phyloP scores from a whole-genome alignment of 176 grass and related monocot genomes.

The Rhynchospora pubera region DNA sequence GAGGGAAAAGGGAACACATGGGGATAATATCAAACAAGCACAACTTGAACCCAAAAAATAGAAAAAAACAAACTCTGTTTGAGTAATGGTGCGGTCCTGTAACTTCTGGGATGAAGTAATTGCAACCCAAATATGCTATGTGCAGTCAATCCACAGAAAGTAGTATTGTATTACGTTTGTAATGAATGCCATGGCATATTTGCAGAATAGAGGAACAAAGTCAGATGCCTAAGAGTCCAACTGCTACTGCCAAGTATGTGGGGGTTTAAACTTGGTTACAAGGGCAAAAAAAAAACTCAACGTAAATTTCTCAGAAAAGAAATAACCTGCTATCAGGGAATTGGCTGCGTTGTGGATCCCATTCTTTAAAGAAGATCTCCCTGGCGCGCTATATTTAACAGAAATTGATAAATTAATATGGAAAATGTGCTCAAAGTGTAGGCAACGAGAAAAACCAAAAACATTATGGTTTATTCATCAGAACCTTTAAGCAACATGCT shows the following conservation, averaged over 20 bases:
- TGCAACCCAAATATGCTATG: not conserved
- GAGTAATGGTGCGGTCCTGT: not conserved
- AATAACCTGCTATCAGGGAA: slow-evolving; percentile 84
- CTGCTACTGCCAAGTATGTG: not conserved
- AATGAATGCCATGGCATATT: not conserved
- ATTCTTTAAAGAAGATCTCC: slow-evolving; percentile 90
- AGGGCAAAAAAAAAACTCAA: not conserved
- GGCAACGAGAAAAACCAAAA: not conserved
- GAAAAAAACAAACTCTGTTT: not conserved
- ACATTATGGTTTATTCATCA: not conserved
- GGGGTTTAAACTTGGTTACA: not conserved
- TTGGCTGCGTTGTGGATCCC: slow-evolving; percentile 75
- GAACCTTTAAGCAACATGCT: not conserved
- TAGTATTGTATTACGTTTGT: not conserved
- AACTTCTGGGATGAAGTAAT: not conserved
- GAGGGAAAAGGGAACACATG: not conserved
- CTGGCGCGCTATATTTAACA: slow-evolving; percentile 55
- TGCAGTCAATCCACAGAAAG: not conserved
- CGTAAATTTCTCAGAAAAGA: not conserved
- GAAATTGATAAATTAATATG: slow-evolving; percentile 8
- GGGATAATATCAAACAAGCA: slow-evolving; percentile 14
- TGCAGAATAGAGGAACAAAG: not conserved
- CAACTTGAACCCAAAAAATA: slow-evolving; percentile 21
- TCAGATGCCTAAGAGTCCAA: not conserved
- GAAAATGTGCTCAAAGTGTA: not conserved